Evolutionary conservation across 352 stramenopile genomes (phyloP), one percentile per base, ranked within the genome.

Genomic region (Globisporangium cederbergense): DNA sequence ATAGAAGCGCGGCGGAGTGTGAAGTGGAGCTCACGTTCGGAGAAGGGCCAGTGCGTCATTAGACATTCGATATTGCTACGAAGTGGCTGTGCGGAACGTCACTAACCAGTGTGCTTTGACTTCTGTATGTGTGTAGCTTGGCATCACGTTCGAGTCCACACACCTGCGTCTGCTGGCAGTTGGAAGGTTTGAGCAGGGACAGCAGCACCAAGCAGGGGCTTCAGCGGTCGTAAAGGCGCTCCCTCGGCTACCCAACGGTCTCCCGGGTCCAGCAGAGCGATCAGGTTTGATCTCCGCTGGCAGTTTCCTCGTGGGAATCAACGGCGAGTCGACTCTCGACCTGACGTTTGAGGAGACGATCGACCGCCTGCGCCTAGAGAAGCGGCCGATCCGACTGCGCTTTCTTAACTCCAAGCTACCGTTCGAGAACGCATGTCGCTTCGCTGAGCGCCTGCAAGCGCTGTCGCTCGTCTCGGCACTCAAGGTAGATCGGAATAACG

Each of bases 71-170:
- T 13, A 46, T 46, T 46, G 2, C 14, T 46, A n/a, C 14, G 6
- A 18, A 46, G 14, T 47, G 42, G 18, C 6, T 47, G 42, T 28
- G 18, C 46, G 30, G n/a, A 4, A 7, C 16, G 28, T 8, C 13
- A 40, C 28, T 16, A 11, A 56, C 40, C 13, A 25, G 25, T 54
- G 22, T 54, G 25, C 16, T 2, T 9, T 56, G 14, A 18, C 14
- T 32, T 56, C 7, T 42, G 18, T 42, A 25, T 49, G 14, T 34
- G 30, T 57, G 7, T 34, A 93, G 84, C 74, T 93, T 52, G 84
- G 84, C 4, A 91, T 93, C 49, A 91, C 82, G 6, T 88, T 93
- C 57, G 84, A 93, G 61, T 82, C 84, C 7, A 91, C 84, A 1
- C 81, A 90, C 49, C 55, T 91, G 49, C 80, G 80, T 7, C 71